Conservation (phyloP, 495 filamentous ascomycete genomes). For the Aspergillus mulundensis region DNA sequence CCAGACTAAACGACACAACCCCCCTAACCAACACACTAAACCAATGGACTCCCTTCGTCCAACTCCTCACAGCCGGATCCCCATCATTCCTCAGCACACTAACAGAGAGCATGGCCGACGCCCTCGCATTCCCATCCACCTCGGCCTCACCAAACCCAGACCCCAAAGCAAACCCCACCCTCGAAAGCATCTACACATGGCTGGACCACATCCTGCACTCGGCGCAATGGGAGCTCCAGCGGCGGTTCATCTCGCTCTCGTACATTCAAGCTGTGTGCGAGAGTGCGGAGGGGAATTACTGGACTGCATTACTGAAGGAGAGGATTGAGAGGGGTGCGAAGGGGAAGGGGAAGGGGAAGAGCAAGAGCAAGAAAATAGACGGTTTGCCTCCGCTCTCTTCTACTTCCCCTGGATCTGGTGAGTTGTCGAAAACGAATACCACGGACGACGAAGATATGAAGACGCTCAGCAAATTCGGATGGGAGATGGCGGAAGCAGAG, state of each 20-base stretch:
- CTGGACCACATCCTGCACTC: conserved; percentile 38
- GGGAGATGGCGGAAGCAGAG: conserved; percentile 27
- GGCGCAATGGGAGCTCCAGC: conserved; percentile 27
- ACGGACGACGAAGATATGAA: conserved; percentile 19
- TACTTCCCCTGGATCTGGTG: not conserved
- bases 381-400: not conserved
- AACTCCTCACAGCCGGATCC: conserved; percentile 26
- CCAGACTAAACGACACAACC: conserved; percentile 27
- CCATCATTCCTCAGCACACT: conserved; percentile 31
- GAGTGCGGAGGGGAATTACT: conserved; percentile 23
- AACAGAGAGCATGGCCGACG: conserved; percentile 34
- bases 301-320: conserved; percentile 26
- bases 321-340: conserved; percentile 5
- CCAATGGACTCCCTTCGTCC: conserved; percentile 35
- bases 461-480: conserved; percentile 30
- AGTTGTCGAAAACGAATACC: not conserved
- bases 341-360: not conserved
- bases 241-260: conserved; percentile 25
- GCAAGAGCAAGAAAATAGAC: not conserved
- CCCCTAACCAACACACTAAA: conserved; percentile 27
- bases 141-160: conserved; percentile 13
- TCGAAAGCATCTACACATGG: conserved; percentile 37
- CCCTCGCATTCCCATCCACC: conserved; percentile 28
- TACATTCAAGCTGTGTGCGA: conserved; percentile 36
- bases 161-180: conserved; percentile 15